Evolutionary conservation across 176 grass and related monocot species (phyloP).

Genomic region (Chrysopogon serrulatus): DNA sequence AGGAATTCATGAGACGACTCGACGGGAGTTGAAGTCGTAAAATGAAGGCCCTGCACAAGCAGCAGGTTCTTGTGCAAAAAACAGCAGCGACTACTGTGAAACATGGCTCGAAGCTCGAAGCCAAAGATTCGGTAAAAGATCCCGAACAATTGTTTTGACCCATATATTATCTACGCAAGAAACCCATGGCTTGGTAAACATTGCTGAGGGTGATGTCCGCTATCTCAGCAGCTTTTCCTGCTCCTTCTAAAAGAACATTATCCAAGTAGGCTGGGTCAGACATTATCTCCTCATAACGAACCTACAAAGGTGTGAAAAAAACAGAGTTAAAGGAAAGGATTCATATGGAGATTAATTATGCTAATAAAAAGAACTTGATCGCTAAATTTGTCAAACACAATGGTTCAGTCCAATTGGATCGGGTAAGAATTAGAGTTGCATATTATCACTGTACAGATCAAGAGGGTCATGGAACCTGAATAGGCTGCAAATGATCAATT

Average conservation of each 20-base stretch:
- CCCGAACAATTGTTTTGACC: background rate
- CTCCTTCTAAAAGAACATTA: conserved; percentile 64
- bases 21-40: background rate
- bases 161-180: conserved; percentile 60
- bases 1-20: background rate
- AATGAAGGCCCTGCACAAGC: background rate
- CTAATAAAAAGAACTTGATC: background rate
- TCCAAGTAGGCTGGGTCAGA: conserved; percentile 84
- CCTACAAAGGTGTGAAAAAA: conserved; percentile 39
- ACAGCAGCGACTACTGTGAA: background rate
- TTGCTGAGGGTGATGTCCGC: conserved; percentile 79
- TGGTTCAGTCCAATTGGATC: background rate
- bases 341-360: background rate
- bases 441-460: background rate
- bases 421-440: background rate
- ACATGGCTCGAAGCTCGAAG: background rate
- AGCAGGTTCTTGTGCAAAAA: background rate
- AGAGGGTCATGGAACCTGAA: conserved; percentile 47
- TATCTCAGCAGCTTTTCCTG: conserved; percentile 79
- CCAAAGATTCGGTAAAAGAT: background rate
- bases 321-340: background rate
- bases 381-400: background rate
- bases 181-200: conserved; percentile 95
- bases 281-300: conserved; percentile 74
- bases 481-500: conserved; percentile 82